Percentiles rank a stretch among this genome's conserved stretches.
Evolutionary conservation across 2,329 filamentous ascomycete species (phyloP).

Genomic region (Aspergillus ibericus): DNA sequence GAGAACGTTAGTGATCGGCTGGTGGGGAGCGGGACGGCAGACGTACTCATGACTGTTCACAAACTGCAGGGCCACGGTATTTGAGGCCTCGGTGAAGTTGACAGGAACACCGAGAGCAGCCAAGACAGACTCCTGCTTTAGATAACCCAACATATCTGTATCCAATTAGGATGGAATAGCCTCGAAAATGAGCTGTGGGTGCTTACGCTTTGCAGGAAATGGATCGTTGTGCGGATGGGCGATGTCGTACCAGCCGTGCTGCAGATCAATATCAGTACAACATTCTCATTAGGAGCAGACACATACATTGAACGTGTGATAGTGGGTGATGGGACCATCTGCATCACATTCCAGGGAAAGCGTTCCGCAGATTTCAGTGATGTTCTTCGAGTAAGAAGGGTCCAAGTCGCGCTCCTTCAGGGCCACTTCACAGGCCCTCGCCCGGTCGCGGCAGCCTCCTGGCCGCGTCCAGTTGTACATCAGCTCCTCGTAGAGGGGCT

Average conservation of each 20-base stretch:
- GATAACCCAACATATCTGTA: constrained; percentile 35
- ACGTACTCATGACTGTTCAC: constrained; percentile 42
- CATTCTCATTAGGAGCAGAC: not conserved
- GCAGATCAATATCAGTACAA: not conserved
- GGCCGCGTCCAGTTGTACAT: not conserved
- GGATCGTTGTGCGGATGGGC: not conserved
- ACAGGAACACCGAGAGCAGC: constrained; percentile 56
- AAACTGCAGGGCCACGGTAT: constrained; percentile 47
- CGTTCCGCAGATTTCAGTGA: not conserved
- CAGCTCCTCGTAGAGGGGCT: not conserved
- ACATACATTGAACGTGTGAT: not conserved
- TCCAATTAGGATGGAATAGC: not conserved
- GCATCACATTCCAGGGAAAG: not conserved
- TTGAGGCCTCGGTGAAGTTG: constrained; percentile 51
- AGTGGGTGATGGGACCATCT: not conserved
- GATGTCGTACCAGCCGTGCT: constrained; percentile 2
- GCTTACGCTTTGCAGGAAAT: not conserved
- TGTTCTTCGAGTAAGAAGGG: not conserved
- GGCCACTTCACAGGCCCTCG: not conserved
- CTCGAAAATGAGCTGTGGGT: not conserved
- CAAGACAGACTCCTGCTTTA: constrained; percentile 56
- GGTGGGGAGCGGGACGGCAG: not conserved
- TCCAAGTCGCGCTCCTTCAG: not conserved
- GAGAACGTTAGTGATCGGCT: not conserved
- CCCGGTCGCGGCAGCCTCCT: not conserved